Percentiles rank a stretch among this genome's conserved stretches.
Conservation (phyloP, 176 grass and related monocot genomes). For the Coix lacrymajobi region DNA sequence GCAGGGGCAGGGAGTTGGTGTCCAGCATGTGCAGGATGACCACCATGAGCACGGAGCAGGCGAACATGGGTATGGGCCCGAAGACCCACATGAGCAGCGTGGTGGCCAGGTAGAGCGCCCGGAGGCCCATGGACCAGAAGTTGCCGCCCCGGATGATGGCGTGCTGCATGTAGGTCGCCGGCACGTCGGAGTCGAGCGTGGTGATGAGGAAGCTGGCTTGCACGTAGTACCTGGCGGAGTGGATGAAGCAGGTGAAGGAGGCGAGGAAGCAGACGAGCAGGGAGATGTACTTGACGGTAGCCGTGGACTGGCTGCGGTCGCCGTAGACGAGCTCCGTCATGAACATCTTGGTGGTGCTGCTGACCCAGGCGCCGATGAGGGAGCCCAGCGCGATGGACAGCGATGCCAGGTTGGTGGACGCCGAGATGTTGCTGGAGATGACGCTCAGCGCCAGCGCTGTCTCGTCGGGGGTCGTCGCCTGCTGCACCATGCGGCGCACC, state of each 20-base stretch:
- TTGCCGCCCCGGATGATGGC: conserved; percentile 65
- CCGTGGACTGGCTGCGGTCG: conserved; percentile 60
- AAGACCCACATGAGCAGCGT: conserved; percentile 94
- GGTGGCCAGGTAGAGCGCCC: conserved; percentile 80
- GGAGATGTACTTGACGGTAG: conserved; percentile 83
- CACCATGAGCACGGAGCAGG: conserved; percentile 72
- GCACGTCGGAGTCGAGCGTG: conserved; percentile 74
- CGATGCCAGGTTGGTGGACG: conserved; percentile 80
- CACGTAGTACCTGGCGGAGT: conserved; percentile 90
- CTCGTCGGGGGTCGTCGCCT: conserved; percentile 30
- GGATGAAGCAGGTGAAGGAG: conserved; percentile 98
- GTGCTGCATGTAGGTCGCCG: conserved; percentile 64
- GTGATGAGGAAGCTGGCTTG: conserved; percentile 91
- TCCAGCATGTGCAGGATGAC: conserved; percentile 70
- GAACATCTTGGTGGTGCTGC: conserved; percentile 67
- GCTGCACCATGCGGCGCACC: conserved; percentile 62
- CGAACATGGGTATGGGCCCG: conserved; percentile 74
- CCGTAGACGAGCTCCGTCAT: conserved; percentile 78
- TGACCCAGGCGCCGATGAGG: conserved; percentile 81
- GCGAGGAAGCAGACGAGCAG: conserved; percentile 82
- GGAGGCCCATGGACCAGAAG: conserved; percentile 85
- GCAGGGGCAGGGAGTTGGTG: conserved; percentile 71
- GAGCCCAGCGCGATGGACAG: conserved; percentile 82
- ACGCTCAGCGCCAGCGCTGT: conserved; percentile 62
- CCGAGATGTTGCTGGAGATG: conserved; percentile 74